Base-by-base conservation (phyloP, 305 asterid species). In the Solanum hybrid region DNA sequence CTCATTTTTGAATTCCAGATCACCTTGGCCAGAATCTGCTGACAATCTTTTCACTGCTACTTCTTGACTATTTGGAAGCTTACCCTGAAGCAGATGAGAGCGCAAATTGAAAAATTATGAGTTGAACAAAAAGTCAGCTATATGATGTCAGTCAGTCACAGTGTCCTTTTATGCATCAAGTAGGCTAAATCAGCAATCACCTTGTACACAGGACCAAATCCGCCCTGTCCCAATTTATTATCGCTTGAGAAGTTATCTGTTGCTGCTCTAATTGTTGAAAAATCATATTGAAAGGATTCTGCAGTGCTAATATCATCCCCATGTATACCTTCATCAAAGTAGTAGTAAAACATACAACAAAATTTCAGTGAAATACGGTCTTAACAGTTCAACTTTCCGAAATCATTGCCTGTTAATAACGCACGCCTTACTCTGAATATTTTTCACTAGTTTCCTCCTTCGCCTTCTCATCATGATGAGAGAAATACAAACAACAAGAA, bases 121-220 rank as follows among this genome's bases (percentile, higher is more conserved):
- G 31, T 29, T 29, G 31, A 6, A 13, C 2, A 27, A 27, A 34
- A 4, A 4, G 35, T 12, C 36, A 2, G 5, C 15, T 71, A 10
- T 71, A 26, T 11, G 32, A 69, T 29, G 31, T 29, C 31, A 29
- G 31, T 29, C 31, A 69, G 14, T 29, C 10, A 12, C 10, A 72
- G 35, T 72, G n/a, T 72, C 78, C 78, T 42, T 10, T 31, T 51
- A 29, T 14, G 7, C 24, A 56, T 56, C 24, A 75, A 75, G 4
- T 75, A 75, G 64, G 69, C 71, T 69, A 29, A 66, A 66, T 66
- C 27, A 66, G 69, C 24, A 71, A 7, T 36, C 92, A 94, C 97
- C 95, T 90, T 91, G 89, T 92, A 94, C 64, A 94, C 96, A n/a
- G 90, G 69, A 4, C 96, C 96, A 86, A 93, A 94, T 75, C 97